These are phyloP conservation scores for Alisma plantagoaquatica DNA, from an alignment of 106 monocot species.

Conservation along the genomic window DNA sequence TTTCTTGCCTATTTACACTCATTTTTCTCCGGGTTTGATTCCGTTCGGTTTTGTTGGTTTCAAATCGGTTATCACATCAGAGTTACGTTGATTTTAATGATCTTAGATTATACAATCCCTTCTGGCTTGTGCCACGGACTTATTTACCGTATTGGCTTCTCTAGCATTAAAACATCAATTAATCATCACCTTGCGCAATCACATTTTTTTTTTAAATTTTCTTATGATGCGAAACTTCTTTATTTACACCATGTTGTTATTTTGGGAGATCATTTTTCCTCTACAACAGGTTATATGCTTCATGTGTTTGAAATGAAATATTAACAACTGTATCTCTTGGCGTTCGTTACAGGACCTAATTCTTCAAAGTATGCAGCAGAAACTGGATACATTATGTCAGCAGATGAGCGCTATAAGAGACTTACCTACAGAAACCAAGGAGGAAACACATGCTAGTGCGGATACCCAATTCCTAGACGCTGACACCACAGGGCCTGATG, in stretches of 20 bases:
- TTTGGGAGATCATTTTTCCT: background rate
- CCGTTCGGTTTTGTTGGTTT: background rate
- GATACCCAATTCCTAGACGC: slow-evolving; percentile 6
- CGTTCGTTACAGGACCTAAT: slow-evolving; percentile 49
- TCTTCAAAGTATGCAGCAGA: slow-evolving; percentile 68
- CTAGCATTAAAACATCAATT: too few relatives aligned
- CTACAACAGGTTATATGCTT: background rate
- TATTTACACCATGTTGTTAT: background rate
- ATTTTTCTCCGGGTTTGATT: background rate
- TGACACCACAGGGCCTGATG: slow-evolving; percentile 9
- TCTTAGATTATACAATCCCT: too few relatives aligned
- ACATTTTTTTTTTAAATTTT: background rate
- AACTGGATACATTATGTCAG: slow-evolving; percentile 66
- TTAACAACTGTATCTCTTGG: background rate
- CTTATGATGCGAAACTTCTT: background rate
- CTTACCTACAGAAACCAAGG: slow-evolving; percentile 10
- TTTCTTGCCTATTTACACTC: background rate
- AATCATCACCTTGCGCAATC: too few relatives aligned
- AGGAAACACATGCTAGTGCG: background rate
- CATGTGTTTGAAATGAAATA: background rate
- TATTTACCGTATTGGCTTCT: too few relatives aligned
- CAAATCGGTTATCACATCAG: background rate
- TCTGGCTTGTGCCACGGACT: too few relatives aligned
- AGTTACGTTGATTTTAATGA: background rate
- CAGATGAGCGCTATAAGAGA: slow-evolving; percentile 42